Percentiles rank a stretch among this genome's conserved stretches.
Conservation (phyloP, 2,329 filamentous ascomycete genomes). For the Colletotrichum truncatum region DNA sequence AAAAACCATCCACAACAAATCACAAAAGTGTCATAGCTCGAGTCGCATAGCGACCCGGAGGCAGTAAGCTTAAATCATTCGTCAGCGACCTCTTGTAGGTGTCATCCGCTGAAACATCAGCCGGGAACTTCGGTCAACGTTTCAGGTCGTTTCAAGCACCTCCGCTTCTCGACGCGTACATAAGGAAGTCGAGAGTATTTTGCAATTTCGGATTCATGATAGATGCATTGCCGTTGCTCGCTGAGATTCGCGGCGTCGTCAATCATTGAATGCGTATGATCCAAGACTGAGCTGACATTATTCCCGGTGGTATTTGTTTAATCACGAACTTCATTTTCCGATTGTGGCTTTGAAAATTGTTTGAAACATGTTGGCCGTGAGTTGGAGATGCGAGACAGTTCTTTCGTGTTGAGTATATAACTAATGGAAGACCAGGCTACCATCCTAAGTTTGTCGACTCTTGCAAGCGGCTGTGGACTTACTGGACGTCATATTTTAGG, state of each 20-base stretch:
- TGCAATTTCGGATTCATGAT: too few relatives aligned
- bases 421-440: not conserved
- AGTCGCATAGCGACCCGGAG: not conserved
- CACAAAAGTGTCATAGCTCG: not conserved
- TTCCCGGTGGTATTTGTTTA: too few relatives aligned
- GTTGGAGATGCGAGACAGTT: not conserved
- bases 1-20: too few relatives aligned
- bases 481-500: not conserved
- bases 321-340: too few relatives aligned
- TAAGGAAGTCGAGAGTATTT: not conserved
- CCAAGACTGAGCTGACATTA: too few relatives aligned
- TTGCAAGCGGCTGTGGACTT: slow-evolving; percentile 14
- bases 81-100: not conserved
- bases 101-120: slow-evolving; percentile 19
- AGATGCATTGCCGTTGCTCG: too few relatives aligned
- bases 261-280: too few relatives aligned
- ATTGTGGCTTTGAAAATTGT: not conserved
- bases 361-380: not conserved
- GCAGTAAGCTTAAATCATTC: not conserved
- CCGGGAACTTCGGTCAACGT: not conserved
- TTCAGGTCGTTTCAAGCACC: slow-evolving; percentile 21
- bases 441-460: not conserved
- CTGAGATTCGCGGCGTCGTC: too few relatives aligned
- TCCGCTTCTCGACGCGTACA: not conserved
- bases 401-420: not conserved